These are phyloP conservation scores for Penicillium hesseltinei DNA, from an alignment of 2,329 filamentous ascomycete species.

Conservation along the genomic window DNA sequence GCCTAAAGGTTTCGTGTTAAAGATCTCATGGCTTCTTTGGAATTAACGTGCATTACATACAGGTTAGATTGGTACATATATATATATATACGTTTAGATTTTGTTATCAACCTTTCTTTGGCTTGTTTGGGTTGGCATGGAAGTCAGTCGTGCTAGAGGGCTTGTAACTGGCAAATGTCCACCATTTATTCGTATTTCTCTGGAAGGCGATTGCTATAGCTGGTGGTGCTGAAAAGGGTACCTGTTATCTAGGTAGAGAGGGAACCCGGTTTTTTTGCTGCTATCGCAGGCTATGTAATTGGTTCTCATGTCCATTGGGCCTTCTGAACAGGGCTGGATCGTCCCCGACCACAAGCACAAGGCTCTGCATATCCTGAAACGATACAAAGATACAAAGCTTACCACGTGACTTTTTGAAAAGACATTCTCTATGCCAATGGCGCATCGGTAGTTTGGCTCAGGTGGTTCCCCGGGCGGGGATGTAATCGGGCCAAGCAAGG, in stretches of 20 bases:
- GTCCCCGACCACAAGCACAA: background rate
- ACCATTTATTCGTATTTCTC: too few species aligned
- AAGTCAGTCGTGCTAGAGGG: background rate
- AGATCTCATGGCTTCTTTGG: background rate
- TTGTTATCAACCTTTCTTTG: background rate
- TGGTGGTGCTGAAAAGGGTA: background rate
- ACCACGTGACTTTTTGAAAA: too few species aligned
- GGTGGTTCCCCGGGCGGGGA: background rate
- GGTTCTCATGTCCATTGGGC: background rate
- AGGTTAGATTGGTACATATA: background rate
- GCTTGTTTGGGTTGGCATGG: background rate
- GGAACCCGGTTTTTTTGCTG: background rate
- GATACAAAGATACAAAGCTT: background rate
- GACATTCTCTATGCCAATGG: too few species aligned
- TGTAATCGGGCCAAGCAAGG: slow-evolving; percentile 5
- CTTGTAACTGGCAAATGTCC: background rate
- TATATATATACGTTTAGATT: background rate
- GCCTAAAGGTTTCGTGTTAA: background rate
- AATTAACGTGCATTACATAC: background rate
- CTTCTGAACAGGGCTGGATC: background rate
- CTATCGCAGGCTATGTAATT: background rate
- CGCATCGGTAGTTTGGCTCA: too few species aligned
- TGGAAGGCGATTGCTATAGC: background rate
- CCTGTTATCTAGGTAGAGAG: background rate
- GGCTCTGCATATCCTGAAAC: background rate